Evolutionary conservation across 306 rosid species (phyloP), one percentile per base, ranked within the genome.

Genomic region (Crotalaria pallida): DNA sequence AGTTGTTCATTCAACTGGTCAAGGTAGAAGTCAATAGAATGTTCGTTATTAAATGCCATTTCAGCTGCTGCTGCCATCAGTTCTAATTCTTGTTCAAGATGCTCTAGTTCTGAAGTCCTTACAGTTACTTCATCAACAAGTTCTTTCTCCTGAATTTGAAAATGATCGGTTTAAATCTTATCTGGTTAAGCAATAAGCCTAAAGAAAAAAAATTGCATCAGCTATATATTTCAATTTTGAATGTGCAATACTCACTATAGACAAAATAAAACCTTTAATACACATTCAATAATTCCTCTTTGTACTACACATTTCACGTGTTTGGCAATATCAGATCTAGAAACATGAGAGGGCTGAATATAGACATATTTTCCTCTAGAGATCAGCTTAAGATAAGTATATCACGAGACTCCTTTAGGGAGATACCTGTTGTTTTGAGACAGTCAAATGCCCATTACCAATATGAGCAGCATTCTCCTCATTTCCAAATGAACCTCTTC

Each of bases 1-100:
- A 88, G 51, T 75, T 79, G 78, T 75, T 84, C 89, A 57, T 75
- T 79, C 60, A 94, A 88, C 71, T 75, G 79, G 64, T 80, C 74
- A 24, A 77, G 72, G 81, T 86, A 70, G 58, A 69, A 76, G 65
- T 88, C 89, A 78, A 82, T 5, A 4, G 86, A 29, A 61, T 74
- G 82, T 27, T 73, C 71, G 49, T 58, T 70, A 71, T 73, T 83
- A 57, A 86, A 75, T n/a, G 73, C 84, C 82, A 82, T 72, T 55
- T 57, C 65, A 12, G 71, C 77, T 15, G 83, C 89, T 40, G 61
- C 80, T 64, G 80, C 76, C 41, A 86, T 55, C 72, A 76, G 64
- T 45, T 73, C 79, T 34, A 88, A 44, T 76, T 88, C 91, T 61
- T 50, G 79, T 27, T 82, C 86, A 71, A 84, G 91, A 74, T 69